phyloP scores from a whole-genome alignment of 257 asterid species.

The Jacaranda copaia region DNA sequence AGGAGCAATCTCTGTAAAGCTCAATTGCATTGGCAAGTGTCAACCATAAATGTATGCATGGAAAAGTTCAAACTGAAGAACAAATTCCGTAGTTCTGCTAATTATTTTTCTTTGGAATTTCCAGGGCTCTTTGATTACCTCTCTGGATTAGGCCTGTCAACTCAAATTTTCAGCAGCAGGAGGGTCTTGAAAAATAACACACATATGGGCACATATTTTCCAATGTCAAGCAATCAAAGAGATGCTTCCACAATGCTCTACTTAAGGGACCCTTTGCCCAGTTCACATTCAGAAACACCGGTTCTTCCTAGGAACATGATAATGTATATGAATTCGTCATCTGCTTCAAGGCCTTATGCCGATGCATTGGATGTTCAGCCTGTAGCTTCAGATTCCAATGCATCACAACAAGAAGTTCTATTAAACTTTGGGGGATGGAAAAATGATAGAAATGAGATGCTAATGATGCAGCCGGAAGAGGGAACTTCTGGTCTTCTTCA shows the following conservation, averaged over 20 bases:
- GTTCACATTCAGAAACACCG: slow-evolving; percentile 59
- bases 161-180: slow-evolving; percentile 26
- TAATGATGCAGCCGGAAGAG: slow-evolving; percentile 45
- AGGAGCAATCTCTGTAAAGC: background rate
- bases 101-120: slow-evolving; percentile 16
- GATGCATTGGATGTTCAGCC: slow-evolving; percentile 46
- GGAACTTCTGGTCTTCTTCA: slow-evolving; percentile 49
- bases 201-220: slow-evolving; percentile 66
- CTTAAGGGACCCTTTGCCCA: slow-evolving; percentile 57
- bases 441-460: slow-evolving; percentile 53
- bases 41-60: slow-evolving; percentile 17
- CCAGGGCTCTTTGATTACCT: slow-evolving; percentile 36
- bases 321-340: slow-evolving; percentile 66
- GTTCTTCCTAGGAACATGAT: slow-evolving; percentile 52
- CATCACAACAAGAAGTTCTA: slow-evolving; percentile 54
- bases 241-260: slow-evolving; percentile 62
- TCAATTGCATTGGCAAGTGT: slow-evolving; percentile 4
- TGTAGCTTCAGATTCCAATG: slow-evolving; percentile 46
- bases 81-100: background rate
- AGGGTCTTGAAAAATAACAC: slow-evolving; percentile 15
- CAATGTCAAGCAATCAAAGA: slow-evolving; percentile 54
- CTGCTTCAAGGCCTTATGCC: slow-evolving; percentile 60
- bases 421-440: slow-evolving; percentile 65
- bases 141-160: background rate
- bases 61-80: background rate